Base-by-base conservation (phyloP, 1,284 basidiomycete species). In the Irpex sp. region DNA sequence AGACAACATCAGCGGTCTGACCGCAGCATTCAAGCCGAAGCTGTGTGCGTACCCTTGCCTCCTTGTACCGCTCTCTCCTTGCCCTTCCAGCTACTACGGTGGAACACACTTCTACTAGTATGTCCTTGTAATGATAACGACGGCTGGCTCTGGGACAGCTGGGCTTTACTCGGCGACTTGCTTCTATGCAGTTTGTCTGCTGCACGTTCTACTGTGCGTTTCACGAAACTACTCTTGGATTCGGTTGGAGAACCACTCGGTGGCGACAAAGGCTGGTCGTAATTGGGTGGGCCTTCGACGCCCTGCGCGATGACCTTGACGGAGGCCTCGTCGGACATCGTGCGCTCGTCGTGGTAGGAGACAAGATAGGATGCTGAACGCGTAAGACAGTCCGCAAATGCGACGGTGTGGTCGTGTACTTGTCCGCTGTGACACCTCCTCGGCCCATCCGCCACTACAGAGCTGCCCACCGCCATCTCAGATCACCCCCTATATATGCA, bases 151-250 rank as follows among this genome's bases (percentile, higher is more conserved):
- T 74, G 69, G 19, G 72, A 70, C 34, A 72, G 64, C 65, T 67
- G 65, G 3, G 61, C 19, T 66, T 70, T 71, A 26, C 67, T 67
- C 26, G 68, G 26, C 4, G 74, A 69, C 57, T 69, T 72, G 71
- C 83, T 87, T 71, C 81, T 81, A 64, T 84, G 83, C 47, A 92
- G 78, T 65, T 77, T 85, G 64, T 84, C 82, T 56, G 82, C 82
- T 1, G 83, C 83, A 73, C 77, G 84, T 67, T 83, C 83, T 59
- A 86, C 82, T 59, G 82, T 76, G 61, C 81, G 83, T 38, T 69
- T 70, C 5, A 70, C 65, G 15, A 70, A 54, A 44, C 65, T 57
- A 31, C 13, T 63, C 52, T 62, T 70, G 21, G 62, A 51, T 8
- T 63, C 65, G 5, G 59, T 26, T 19, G 59, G 36, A 58, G 51